phyloP scores from a whole-genome alignment of 1,284 basidiomycete genomes.

The Leccinum colubrinum region DNA sequence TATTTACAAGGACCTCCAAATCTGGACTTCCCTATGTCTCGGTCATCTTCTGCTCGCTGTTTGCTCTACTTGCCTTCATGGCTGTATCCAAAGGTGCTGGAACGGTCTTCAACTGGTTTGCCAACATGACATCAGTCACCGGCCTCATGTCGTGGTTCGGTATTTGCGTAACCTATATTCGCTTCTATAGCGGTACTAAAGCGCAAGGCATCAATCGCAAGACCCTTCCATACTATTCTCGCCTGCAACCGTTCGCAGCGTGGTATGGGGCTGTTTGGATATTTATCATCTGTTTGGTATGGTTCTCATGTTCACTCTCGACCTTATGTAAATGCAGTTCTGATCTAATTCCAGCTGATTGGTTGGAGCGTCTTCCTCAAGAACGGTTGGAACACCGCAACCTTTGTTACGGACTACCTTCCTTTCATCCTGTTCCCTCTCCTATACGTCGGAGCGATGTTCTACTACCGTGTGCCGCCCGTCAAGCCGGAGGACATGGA shows the following conservation, averaged over 20 bases:
- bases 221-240: conserved; percentile 63
- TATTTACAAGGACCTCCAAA: conserved; percentile 68
- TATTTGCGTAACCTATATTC: conserved; percentile 76
- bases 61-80: conserved; percentile 76
- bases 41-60: conserved; percentile 64
- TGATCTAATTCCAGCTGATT: conserved; percentile 51
- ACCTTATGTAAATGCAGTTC: not conserved
- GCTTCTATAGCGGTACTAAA: conserved; percentile 76
- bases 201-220: conserved; percentile 72
- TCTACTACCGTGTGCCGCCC: conserved; percentile 48
- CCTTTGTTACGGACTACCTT: conserved; percentile 78
- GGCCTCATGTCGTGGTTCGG: conserved; percentile 82
- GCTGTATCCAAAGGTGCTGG: conserved; percentile 60
- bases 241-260: conserved; percentile 67
- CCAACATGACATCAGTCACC: conserved; percentile 68
- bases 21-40: conserved; percentile 77
- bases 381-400: conserved; percentile 57
- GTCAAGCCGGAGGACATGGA: conserved; percentile 70
- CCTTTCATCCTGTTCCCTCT: conserved; percentile 75
- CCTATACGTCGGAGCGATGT: conserved; percentile 60
- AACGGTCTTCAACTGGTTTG: conserved; percentile 75
- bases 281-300: conserved; percentile 67
- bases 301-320: conserved; percentile 28
- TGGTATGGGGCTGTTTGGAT: conserved; percentile 60
- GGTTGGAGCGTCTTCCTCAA: conserved; percentile 78